phyloP scores from a whole-genome alignment of 2,329 filamentous ascomycete genomes.

The Alternaria ventricosa region DNA sequence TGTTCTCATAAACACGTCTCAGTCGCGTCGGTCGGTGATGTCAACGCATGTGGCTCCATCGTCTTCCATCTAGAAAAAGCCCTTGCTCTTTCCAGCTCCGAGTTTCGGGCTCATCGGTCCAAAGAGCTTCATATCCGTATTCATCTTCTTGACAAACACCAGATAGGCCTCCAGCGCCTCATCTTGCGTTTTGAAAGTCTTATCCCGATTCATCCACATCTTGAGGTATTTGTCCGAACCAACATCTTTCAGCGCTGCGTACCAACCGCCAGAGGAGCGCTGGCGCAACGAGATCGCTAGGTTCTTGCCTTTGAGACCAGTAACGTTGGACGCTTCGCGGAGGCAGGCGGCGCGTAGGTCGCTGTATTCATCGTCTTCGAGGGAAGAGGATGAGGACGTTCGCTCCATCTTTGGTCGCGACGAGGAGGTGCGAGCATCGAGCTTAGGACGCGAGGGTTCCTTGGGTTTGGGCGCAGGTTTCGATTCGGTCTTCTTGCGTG shows the following conservation, averaged over 20 bases:
- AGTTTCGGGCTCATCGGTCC: conserved; percentile 21
- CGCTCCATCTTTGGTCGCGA: conserved; percentile 10
- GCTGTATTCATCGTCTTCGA: conserved; percentile 7
- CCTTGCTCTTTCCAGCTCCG: conserved; percentile 10
- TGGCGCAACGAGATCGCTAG: conserved; percentile 31
- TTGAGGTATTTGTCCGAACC: conserved; percentile 37
- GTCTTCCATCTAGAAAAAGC: background rate
- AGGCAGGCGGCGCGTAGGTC: conserved; percentile 14
- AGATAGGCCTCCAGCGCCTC: conserved; percentile 35
- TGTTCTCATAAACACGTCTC: conserved; percentile 6
- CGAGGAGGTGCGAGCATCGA: conserved; percentile 6
- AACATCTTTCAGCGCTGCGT: conserved; percentile 34
- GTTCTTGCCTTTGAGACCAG: conserved; percentile 29
- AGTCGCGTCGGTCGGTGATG: background rate
- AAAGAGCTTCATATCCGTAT: conserved; percentile 29
- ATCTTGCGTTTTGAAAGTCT: conserved; percentile 27
- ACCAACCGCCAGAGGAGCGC: conserved; percentile 30
- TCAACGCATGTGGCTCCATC: background rate
- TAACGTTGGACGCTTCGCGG: conserved; percentile 24
- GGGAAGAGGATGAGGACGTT: conserved; percentile 2
- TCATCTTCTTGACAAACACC: conserved; percentile 34
- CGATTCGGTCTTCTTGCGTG: conserved; percentile 4
- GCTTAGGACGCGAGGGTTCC: conserved; percentile 4
- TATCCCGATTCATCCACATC: conserved; percentile 40
- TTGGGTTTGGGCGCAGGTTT: conserved; percentile 6